Evolutionary conservation across 495 filamentous ascomycete species (phyloP), one percentile per base, ranked within the genome.

Genomic region (Neurospora tetrasperma): DNA sequence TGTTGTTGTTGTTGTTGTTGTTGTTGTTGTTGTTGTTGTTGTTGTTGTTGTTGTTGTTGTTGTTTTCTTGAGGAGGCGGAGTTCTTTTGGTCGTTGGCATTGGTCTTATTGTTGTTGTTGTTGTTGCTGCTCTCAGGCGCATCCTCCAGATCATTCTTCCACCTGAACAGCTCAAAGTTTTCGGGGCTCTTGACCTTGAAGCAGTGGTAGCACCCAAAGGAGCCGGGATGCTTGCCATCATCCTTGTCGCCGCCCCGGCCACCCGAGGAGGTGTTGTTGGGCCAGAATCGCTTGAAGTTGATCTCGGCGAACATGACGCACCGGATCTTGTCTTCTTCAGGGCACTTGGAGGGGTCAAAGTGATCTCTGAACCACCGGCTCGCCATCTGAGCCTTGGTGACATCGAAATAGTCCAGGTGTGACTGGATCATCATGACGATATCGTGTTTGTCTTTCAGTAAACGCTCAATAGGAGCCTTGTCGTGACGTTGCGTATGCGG

Each of bases 131-230:
- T 62, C 1, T 18, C 54, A 38, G 54, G 54, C 1, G 39, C 68
- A 18, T 75, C 71, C 14, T 73, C 74, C 23, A 42, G 1, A 10
- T 42, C 31, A 23, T 68, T 75, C 71, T 74, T 71, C 71, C 73
- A 76, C 11, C 74, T 73, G 42, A 76, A 75, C 1, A 74, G 62
- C 43, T 81, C 78, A 71, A 81, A 81, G 48, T 73, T n/a, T 9
- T 77, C 69, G 8, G 73, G 75, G 2, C 35, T 40, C 38, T 73
- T 74, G 40, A 80, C 68, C 11, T 35, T 68, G 42, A 72, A 79
- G 70, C 79, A 81, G 71, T 79, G 76, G n/a, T 80, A 81, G 59
- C 79, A 81, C 3, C 48, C 78, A 18, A 79, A 75, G n/a, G 66
- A 75, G 10, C 68, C 76, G 8, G 73, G 70, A 20, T 66, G 27